phyloP scores from a whole-genome alignment of 768 basidiomycete genomes.

The Serendipita sp. region DNA sequence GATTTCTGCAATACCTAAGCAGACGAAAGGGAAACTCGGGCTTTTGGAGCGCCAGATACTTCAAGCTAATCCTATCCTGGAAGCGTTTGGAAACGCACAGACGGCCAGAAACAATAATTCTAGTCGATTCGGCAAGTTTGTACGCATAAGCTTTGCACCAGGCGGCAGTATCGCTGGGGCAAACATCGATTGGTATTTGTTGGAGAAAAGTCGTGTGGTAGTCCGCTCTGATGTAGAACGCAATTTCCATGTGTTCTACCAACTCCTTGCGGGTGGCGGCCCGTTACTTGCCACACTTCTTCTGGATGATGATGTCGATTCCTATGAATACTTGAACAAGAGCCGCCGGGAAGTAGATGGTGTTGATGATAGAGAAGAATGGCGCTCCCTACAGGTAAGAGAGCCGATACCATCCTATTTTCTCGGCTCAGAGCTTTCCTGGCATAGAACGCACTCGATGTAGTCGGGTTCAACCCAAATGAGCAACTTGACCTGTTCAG shows the following conservation, averaged over 20 bases:
- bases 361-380: constrained; percentile 81
- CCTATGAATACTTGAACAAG: constrained; percentile 85
- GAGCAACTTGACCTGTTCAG: constrained; percentile 91
- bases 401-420: neutral
- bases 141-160: constrained; percentile 83
- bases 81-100: constrained; percentile 97
- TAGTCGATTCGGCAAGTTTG: constrained; percentile 96
- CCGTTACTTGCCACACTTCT: constrained; percentile 56
- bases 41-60: constrained; percentile 90
- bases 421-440: constrained; percentile 6
- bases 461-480: constrained; percentile 67
- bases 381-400: constrained; percentile 56
- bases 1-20: constrained; percentile 31
- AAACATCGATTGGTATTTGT: constrained; percentile 95
- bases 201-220: constrained; percentile 95
- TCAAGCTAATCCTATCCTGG: constrained; percentile 92
- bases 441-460: constrained; percentile 57
- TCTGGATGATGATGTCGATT: constrained; percentile 52
- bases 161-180: constrained; percentile 93
- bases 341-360: constrained; percentile 87
- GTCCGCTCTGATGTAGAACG: constrained; percentile 75
- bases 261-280: constrained; percentile 65
- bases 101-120: constrained; percentile 98
- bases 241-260: constrained; percentile 95
- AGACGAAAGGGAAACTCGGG: constrained; percentile 60